These are phyloP conservation scores for Colletotrichum sojae DNA, from an alignment of 2,329 filamentous ascomycete genomes.

Conservation along the genomic window DNA sequence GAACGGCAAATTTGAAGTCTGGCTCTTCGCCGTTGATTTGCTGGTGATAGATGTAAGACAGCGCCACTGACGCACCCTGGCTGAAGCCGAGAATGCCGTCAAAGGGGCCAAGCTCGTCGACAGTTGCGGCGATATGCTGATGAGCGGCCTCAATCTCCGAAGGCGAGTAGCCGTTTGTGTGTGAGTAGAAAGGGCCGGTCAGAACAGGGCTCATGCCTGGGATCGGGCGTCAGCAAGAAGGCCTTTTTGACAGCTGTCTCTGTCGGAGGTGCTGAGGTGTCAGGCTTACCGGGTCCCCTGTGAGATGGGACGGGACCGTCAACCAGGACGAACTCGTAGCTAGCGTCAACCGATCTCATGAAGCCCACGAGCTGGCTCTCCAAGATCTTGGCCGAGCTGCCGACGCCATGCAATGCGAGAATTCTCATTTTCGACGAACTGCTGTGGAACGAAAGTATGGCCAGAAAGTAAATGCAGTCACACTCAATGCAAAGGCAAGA, in stretches of 20 bases:
- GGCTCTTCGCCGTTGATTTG: conserved; percentile 25
- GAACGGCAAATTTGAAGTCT: conserved; percentile 30
- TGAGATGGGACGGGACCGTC: conserved; percentile 25
- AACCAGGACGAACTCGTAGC: conserved; percentile 39
- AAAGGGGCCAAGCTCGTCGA: conserved; percentile 42
- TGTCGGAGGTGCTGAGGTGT: background rate
- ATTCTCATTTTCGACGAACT: conserved; percentile 25
- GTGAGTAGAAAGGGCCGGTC: conserved; percentile 23
- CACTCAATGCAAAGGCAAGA: too few relatives aligned
- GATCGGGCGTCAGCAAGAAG: background rate
- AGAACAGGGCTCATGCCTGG: conserved; percentile 24
- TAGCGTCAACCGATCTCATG: conserved; percentile 27
- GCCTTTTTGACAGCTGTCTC: background rate
- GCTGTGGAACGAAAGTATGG: background rate
- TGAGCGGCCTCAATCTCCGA: conserved; percentile 17
- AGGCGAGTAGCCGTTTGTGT: conserved; percentile 21
- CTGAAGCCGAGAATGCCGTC: conserved; percentile 45
- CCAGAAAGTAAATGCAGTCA: too few relatives aligned
- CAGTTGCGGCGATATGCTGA: conserved; percentile 16
- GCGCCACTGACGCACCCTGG: conserved; percentile 39
- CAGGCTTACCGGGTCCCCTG: conserved; percentile 31
- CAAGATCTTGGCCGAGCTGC: conserved; percentile 33
- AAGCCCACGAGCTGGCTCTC: conserved; percentile 28
- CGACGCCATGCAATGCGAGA: conserved; percentile 29
- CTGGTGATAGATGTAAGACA: conserved; percentile 28